Conservation (phyloP, 371 early-diverging fungal genomes). For the Mucor piriformis region DNA sequence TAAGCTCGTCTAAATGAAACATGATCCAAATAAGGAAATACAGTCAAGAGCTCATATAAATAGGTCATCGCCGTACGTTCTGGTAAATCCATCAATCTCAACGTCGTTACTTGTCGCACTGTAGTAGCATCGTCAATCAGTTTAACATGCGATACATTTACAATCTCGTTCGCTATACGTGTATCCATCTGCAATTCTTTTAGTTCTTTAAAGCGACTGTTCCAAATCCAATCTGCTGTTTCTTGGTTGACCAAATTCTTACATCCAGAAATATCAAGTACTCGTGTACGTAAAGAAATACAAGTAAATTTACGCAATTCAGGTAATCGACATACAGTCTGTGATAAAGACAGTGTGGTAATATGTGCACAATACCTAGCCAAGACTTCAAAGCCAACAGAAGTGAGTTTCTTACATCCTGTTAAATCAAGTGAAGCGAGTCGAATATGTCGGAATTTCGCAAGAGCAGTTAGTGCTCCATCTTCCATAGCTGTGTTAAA, state of each 20-base stretch:
- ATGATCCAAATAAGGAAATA: constrained; percentile 8
- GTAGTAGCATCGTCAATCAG: background rate
- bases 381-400: constrained; percentile 22
- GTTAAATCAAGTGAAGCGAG: constrained; percentile 34
- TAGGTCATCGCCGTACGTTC: constrained; percentile 10
- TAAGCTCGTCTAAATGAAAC: constrained; percentile 13
- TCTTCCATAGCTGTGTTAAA: constrained; percentile 28
- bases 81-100: constrained; percentile 4
- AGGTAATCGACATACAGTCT: constrained; percentile 1
- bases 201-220: background rate
- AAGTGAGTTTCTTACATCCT: constrained; percentile 29
- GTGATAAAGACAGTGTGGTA: constrained; percentile 8
- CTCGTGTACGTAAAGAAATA: background rate
- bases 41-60: constrained; percentile 1
- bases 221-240: constrained; percentile 13
- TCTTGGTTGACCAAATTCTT: background rate
- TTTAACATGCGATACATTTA: background rate
- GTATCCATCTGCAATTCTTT: constrained; percentile 5
- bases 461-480: constrained; percentile 31
- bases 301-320: constrained; percentile 8
- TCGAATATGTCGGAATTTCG: constrained; percentile 36
- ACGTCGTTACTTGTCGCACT: background rate
- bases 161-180: background rate
- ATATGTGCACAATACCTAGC: constrained; percentile 24
- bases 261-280: constrained; percentile 11